Conservation (phyloP, 1,284 basidiomycete genomes). For the Violaceomyces palustris region DNA sequence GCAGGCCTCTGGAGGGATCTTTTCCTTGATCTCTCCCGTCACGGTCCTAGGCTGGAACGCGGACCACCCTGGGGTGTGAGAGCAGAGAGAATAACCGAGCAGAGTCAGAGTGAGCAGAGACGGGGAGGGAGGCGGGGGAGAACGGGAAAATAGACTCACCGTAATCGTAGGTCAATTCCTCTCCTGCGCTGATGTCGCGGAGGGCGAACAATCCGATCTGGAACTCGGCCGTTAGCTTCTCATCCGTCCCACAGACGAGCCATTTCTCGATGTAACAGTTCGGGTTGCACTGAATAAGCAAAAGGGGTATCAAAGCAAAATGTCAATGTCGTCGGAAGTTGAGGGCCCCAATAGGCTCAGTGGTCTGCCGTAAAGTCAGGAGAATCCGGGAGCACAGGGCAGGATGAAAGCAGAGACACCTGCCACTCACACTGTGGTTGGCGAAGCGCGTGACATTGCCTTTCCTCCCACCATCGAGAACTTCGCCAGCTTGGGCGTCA, state of each 20-base stretch:
- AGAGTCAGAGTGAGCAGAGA: too few species aligned
- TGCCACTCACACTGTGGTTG: constrained; percentile 40
- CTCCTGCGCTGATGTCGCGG: constrained; percentile 43
- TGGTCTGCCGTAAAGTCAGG: too few species aligned
- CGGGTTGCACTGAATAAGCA: constrained; percentile 45
- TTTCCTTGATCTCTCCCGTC: constrained; percentile 17
- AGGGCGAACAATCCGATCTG: constrained; percentile 45
- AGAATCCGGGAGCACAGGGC: too few species aligned
- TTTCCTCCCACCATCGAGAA: constrained; percentile 42
- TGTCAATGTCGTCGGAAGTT: neutral
- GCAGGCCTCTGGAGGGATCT: constrained; percentile 19
- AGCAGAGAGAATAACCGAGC: too few species aligned
- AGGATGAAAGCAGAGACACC: neutral
- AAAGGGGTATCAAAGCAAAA: neutral
- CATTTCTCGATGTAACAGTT: constrained; percentile 48
- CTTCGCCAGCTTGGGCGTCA: constrained; percentile 43
- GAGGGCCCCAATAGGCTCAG: too few species aligned
- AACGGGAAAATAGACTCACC: constrained; percentile 1
- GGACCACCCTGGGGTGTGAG: too few species aligned
- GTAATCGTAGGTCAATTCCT: constrained; percentile 49
- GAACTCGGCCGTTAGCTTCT: constrained; percentile 39
- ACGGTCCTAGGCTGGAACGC: constrained; percentile 30
- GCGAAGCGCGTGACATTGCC: constrained; percentile 48
- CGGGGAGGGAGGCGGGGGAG: neutral
- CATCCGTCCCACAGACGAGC: constrained; percentile 43